Base-by-base conservation (phyloP, 2,329 filamentous ascomycete species). In the Aspergillus flavus region DNA sequence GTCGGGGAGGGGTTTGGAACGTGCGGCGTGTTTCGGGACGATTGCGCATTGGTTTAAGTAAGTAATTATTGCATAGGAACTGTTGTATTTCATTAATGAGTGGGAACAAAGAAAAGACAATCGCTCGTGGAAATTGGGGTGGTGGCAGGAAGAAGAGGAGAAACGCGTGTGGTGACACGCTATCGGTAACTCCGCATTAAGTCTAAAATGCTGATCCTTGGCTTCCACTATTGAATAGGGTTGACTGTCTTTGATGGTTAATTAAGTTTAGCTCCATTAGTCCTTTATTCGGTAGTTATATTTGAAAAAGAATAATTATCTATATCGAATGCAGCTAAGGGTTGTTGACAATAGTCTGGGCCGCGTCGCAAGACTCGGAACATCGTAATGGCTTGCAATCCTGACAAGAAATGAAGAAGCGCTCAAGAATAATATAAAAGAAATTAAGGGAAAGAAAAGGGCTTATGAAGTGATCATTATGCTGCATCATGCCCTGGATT, bases 141-240 rank as follows among this genome's bases (percentile, higher is more conserved):
- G 52, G 32, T 59, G 48, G 34, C 58, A 59, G 23, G 34, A 32
- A 59, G 34, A 50, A n/a, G 36, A 30, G 6, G 54, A 58, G 30
- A 11, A 58, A 65, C 61, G 60, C 60, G 60, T 63, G 58, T 52
- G 57, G 53, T 56, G 63, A 65, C 61, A 65, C 63, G 61, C 63
- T 64, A 61, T 59, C 55, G 39, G 39, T 36, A 52, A 57, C 59
- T 61, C 59, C 59, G 59, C 59, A 58, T 56, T 52, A 45, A 21
- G 32, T 39, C 26, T n/a, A 30, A 50, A 23, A 46, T 23, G 21
- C 45, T 48, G 21, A 26, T 48, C 23, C 45, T 48, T 48, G 45
- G 45, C 45, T 48, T 48, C 21, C 11, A 28, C 45, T 26, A 9
- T 48, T 19, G 45, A 28, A 28, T 6, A 26, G 45, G 14, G 28